These are phyloP conservation scores for Lobosporangium transversale DNA, from an alignment of 192 early-diverging fungal genomes.

Conservation along the genomic window DNA sequence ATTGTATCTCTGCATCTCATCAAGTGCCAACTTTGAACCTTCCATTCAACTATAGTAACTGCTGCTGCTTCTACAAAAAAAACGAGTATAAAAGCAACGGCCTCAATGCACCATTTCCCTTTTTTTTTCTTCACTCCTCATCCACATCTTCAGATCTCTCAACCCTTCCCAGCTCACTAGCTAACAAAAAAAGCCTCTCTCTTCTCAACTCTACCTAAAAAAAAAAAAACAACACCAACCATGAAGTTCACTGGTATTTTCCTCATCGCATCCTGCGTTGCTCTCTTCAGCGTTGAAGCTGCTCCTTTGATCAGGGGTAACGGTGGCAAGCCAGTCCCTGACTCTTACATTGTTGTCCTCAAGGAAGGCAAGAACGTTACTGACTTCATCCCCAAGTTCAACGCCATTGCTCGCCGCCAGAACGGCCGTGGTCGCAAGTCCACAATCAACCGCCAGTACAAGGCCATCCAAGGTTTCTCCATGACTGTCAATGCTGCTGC, in stretches of 20 bases:
- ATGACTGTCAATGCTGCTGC: slow-evolving; percentile 32
- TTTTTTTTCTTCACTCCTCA: too few relatives aligned
- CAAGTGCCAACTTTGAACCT: too few relatives aligned
- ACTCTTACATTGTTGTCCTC: slow-evolving; percentile 49
- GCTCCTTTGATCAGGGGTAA: slow-evolving; percentile 30
- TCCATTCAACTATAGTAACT: background rate
- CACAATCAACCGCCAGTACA: slow-evolving; percentile 30
- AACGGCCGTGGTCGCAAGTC: slow-evolving; percentile 37
- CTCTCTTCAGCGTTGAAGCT: slow-evolving; percentile 16
- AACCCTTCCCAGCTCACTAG: background rate
- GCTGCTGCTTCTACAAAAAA: background rate
- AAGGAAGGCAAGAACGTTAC: slow-evolving; percentile 15
- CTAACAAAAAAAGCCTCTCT: background rate
- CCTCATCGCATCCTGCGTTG: slow-evolving; percentile 31
- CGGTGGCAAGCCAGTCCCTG: slow-evolving; percentile 24
- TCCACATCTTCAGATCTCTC: background rate
- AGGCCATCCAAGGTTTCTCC: slow-evolving; percentile 15
- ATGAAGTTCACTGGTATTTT: slow-evolving; percentile 43
- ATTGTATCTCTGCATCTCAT: too few relatives aligned
- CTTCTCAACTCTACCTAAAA: background rate
- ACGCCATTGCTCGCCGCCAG: slow-evolving; percentile 31
- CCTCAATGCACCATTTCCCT: background rate
- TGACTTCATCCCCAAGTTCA: slow-evolving; percentile 32
- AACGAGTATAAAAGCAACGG: slow-evolving; percentile 5
- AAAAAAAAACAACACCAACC: background rate